These are phyloP conservation scores for Metarhizium anisopliae DNA, from an alignment of 2,329 filamentous ascomycete genomes.

Conservation along the genomic window DNA sequence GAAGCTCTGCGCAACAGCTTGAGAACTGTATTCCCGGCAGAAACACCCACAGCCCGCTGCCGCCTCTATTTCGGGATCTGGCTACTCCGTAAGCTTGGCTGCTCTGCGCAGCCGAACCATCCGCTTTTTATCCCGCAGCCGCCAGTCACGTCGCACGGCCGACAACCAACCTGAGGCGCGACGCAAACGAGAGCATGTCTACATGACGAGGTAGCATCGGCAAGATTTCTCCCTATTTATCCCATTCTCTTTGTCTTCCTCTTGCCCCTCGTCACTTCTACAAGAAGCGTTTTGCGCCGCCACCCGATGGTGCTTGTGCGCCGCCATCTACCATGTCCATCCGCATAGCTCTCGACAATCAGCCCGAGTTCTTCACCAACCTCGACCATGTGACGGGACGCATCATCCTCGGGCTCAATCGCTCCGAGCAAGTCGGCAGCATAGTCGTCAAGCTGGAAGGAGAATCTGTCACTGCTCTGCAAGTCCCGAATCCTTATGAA, in stretches of 20 bases:
- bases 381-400: constrained; percentile 63
- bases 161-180: background rate
- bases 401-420: constrained; percentile 47
- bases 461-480: constrained; percentile 60
- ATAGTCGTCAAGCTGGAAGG: constrained; percentile 79
- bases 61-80: background rate
- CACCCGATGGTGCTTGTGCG: background rate
- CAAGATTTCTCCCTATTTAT: background rate
- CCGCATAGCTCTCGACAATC: constrained; percentile 55
- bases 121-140: background rate
- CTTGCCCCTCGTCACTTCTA: background rate
- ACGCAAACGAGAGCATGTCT: background rate
- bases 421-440: constrained; percentile 60
- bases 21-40: background rate
- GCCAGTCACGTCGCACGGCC: background rate
- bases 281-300: background rate
- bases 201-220: background rate
- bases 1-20: background rate
- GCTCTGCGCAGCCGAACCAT: background rate
- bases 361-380: constrained; percentile 68
- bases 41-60: background rate
- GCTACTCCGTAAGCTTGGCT: background rate
- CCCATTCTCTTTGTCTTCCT: background rate
- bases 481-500: constrained; percentile 37
- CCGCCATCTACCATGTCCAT: constrained; percentile 47